Evolutionary conservation across 108 stramenopile genomes (phyloP).

Genomic region (Cylindrotheca closterium): DNA sequence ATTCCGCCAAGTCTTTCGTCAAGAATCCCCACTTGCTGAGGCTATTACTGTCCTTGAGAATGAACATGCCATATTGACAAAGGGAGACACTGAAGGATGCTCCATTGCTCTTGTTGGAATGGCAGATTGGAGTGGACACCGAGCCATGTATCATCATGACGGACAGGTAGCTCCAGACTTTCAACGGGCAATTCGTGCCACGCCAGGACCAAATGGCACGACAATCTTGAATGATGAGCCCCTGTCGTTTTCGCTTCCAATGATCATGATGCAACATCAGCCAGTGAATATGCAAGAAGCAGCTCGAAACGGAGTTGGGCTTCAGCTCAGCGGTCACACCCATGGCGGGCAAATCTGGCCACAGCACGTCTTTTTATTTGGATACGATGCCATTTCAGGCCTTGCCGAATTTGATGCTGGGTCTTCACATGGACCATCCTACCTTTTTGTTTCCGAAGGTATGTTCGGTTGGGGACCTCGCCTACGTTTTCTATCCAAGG

Average conservation of each 20-base stretch:
- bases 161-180: neutral
- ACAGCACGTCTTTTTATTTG: neutral
- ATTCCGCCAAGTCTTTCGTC: neutral
- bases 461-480: neutral
- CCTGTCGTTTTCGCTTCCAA: neutral
- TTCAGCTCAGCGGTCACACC: neutral
- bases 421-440: neutral
- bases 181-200: neutral
- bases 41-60: neutral
- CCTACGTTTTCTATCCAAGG: neutral
- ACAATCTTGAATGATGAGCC: neutral
- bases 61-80: neutral
- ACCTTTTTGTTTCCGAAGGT: neutral
- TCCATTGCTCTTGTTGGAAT: neutral
- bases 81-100: neutral
- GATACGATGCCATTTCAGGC: neutral
- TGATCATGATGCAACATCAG: neutral
- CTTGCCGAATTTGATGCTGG: neutral
- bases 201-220: neutral
- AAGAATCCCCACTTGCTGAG: neutral
- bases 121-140: neutral
- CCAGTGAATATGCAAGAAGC: neutral
- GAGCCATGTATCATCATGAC: neutral
- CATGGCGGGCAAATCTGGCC: neutral
- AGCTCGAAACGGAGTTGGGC: neutral